Conservation (phyloP, 257 asterid species). For the Capsicum baccatum region DNA sequence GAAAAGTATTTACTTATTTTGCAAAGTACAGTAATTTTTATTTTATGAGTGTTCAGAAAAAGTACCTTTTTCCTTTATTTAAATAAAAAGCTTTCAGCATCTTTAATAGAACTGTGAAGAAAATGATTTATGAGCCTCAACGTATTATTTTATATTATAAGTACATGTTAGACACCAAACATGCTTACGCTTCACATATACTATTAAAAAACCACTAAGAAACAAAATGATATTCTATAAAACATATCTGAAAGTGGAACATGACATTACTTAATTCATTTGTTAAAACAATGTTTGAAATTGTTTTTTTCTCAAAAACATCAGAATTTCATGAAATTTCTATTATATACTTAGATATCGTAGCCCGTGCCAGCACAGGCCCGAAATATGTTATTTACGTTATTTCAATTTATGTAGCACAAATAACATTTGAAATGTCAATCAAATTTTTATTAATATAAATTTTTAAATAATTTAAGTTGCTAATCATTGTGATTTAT, state of each 20-base stretch:
- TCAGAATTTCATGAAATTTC: too few relatives aligned
- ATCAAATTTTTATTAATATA: too few relatives aligned
- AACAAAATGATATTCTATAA: conserved; percentile 29
- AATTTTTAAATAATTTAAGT: too few relatives aligned
- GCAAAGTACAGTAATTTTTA: not conserved
- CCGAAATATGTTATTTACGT: too few relatives aligned
- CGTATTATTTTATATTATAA: not conserved
- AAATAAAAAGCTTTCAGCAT: too few relatives aligned
- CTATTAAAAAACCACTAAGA: conserved; percentile 28
- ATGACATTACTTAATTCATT: conserved; percentile 9
- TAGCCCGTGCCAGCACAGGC: too few relatives aligned
- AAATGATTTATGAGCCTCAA: not conserved
- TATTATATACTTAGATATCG: too few relatives aligned
- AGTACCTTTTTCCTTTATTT: not conserved
- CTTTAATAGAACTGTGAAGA: not conserved
- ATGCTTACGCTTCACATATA: conserved; percentile 30
- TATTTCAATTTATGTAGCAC: too few relatives aligned
- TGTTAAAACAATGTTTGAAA: conserved; percentile 12
- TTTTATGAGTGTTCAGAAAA: rapidly evolving
- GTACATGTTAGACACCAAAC: conserved; percentile 25
- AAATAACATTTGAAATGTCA: too few relatives aligned
- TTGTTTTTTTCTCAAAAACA: not conserved
- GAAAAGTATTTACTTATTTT: too few relatives aligned
- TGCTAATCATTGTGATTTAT: too few relatives aligned
- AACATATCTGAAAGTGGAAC: conserved; percentile 31